Evolutionary conservation across 306 rosid species (phyloP).

Genomic region (Cajanus cajan): DNA sequence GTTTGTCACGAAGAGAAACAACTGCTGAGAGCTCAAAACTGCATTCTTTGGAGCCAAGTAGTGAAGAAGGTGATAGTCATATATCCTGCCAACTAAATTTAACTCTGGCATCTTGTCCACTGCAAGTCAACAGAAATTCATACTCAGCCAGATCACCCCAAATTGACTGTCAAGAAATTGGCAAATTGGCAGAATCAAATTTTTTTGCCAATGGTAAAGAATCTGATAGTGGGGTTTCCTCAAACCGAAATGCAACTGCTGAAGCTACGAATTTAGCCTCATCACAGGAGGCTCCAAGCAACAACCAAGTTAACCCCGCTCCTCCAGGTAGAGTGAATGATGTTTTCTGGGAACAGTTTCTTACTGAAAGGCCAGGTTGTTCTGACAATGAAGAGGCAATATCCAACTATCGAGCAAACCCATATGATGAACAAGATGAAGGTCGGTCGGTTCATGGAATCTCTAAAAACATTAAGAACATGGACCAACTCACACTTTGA

Average conservation of each 20-base stretch:
- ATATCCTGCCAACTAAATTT: slow-evolving; percentile 87
- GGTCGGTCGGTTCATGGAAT: slow-evolving; percentile 57
- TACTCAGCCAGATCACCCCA: slow-evolving; percentile 59
- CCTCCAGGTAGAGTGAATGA: slow-evolving; percentile 81
- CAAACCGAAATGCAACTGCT: slow-evolving; percentile 32
- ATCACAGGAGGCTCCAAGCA: slow-evolving; percentile 49
- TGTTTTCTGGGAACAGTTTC: slow-evolving; percentile 96
- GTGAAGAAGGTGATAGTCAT: slow-evolving; percentile 80
- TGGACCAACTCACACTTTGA: slow-evolving; percentile 66
- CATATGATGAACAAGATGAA: slow-evolving; percentile 63
- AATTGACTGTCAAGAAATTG: slow-evolving; percentile 51
- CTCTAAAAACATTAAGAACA: slow-evolving; percentile 50
- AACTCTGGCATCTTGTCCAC: slow-evolving; percentile 77
- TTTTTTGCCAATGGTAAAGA: slow-evolving; percentile 46
- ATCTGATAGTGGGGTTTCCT: slow-evolving; percentile 47
- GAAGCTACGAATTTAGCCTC: slow-evolving; percentile 43
- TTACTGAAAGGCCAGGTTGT: slow-evolving; percentile 95
- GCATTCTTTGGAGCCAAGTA: slow-evolving; percentile 64
- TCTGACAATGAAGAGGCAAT: slow-evolving; percentile 91
- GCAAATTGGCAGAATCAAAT: slow-evolving; percentile 54
- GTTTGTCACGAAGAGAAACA: slow-evolving; percentile 46
- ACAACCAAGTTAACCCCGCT: slow-evolving; percentile 46
- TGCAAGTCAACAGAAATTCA: slow-evolving; percentile 50
- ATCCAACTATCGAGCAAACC: slow-evolving; percentile 64
- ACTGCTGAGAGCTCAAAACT: slow-evolving; percentile 47